These are phyloP conservation scores for Mucor ambiguus DNA, from an alignment of 371 early-diverging fungal genomes.

Conservation along the genomic window DNA sequence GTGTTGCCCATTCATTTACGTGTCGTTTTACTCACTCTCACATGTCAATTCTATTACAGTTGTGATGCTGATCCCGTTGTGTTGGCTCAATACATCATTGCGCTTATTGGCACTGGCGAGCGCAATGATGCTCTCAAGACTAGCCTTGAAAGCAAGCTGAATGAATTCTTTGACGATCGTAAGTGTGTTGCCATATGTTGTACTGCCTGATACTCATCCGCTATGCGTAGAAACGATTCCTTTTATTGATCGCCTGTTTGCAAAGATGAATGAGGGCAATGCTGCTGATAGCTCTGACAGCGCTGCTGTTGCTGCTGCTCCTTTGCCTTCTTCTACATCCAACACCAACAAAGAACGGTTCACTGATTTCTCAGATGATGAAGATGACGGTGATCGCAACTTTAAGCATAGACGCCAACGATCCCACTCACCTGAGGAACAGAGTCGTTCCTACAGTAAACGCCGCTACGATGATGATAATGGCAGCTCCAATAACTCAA, in stretches of 20 bases:
- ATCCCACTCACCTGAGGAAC: constrained; percentile 39
- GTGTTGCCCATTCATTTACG: neutral
- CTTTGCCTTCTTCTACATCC: neutral
- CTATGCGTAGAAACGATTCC: constrained; percentile 60
- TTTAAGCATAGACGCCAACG: constrained; percentile 73
- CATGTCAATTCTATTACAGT: constrained; percentile 33
- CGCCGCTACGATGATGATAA: constrained; percentile 26
- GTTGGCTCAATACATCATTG: constrained; percentile 80
- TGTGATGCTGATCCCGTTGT: constrained; percentile 83
- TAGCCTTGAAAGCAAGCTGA: constrained; percentile 48
- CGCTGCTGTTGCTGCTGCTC: constrained; percentile 8
- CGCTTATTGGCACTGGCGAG: constrained; percentile 73
- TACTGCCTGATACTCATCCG: neutral
- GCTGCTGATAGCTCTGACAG: constrained; percentile 8
- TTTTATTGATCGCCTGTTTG: constrained; percentile 70
- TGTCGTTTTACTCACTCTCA: constrained; percentile 1
- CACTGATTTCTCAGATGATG: constrained; percentile 62
- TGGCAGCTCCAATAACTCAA: constrained; percentile 21
- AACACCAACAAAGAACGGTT: constrained; percentile 21
- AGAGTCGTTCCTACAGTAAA: constrained; percentile 28
- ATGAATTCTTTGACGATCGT: constrained; percentile 66
- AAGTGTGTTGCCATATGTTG: constrained; percentile 8
- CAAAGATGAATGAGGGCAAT: constrained; percentile 41
- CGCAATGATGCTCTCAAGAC: constrained; percentile 37
- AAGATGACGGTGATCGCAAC: constrained; percentile 71